Conservation (phyloP, 83 land plant genomes). For the Picea mariana region DNA sequence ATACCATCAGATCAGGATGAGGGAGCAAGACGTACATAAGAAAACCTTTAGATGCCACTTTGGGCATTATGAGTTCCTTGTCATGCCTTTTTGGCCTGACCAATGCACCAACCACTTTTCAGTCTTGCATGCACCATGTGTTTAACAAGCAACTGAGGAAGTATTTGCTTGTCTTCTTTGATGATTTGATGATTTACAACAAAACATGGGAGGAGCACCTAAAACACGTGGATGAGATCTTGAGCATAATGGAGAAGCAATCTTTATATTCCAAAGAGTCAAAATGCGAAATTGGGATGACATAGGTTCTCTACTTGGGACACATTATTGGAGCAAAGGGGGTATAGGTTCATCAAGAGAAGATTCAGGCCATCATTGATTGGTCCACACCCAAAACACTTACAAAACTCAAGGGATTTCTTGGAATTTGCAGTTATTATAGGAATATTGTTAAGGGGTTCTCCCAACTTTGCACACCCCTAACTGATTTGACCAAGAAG, state of each 20-base stretch:
- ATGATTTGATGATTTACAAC: slow-evolving; percentile 24
- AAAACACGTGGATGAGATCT: background rate
- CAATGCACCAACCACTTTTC: no score
- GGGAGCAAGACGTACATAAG: no score
- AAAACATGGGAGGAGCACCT: slow-evolving; percentile 12
- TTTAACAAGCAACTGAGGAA: background rate
- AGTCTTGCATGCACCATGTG: slow-evolving; percentile 9
- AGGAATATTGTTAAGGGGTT: slow-evolving; percentile 6
- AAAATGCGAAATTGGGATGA: background rate
- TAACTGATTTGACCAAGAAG: slow-evolving; percentile 9
- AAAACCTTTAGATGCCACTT: no score
- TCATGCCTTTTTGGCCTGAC: no score
- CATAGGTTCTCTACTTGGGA: background rate
- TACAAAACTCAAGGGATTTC: background rate
- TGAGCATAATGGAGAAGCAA: background rate
- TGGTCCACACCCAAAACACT: background rate
- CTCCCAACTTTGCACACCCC: background rate
- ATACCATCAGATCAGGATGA: no score
- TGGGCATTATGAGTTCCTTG: no score
- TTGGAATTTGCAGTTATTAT: slow-evolving; percentile 21
- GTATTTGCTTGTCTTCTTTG: slow-evolving; percentile 15
- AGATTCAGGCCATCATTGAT: background rate
- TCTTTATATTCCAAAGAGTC: slow-evolving; percentile 7
- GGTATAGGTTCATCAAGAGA: slow-evolving; percentile 1
- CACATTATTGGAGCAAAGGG: slow-evolving; percentile 7